Evolutionary conservation across 2,329 filamentous ascomycete genomes (phyloP), one percentile per base, ranked within the genome.

Genomic region (Rosellinia necatrix): DNA sequence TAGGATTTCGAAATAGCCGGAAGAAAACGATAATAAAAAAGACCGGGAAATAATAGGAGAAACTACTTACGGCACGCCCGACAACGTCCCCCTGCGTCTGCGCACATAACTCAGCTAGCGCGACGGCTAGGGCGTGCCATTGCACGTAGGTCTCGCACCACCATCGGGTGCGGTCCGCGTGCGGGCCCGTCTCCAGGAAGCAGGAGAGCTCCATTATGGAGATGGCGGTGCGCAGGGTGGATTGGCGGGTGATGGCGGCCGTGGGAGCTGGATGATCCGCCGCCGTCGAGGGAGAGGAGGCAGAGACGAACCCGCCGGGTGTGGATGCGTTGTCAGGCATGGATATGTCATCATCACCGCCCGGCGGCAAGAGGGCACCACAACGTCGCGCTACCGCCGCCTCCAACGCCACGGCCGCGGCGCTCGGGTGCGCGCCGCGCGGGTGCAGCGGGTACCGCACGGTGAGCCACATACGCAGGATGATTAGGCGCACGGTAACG

Each of bases 121-220:
- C 75, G 6, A 83, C 79, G 1, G 81, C 79, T 0, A 83, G 69
- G 6, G 79, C 75, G 60, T 83, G 81, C 81, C 81, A 83, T 55
- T 81, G 80, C 12, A 81, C 76, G 66, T 80, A 83, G 1, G 72
- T 76, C 12, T 73, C 66, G n/a, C 74, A 71, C 74, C 79, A 79
- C 77, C 80, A 82, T 17, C 67, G 65, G 67, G 75, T 81, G 3
- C 73, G 68, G 10, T 72, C 70, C 1, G 66, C 70, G 38, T 70
- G 72, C 3, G 69, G 67, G n/a, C 71, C 71, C 44, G 69, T 59
- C 38, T 62, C 57, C 17, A 72, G 70, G 35, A 68, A 54, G 15
- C 54, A 42, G 1, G 57, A 68, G 15, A 78, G 68, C 53, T 80
- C 76, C 47, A 82, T 73, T 44, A 76, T 73, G 13, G 77, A 75